Percentiles rank a stretch among this genome's conserved stretches.
These are phyloP conservation scores for Monilinia fructicola DNA, from an alignment of 2,329 filamentous ascomycete species.

Conservation along the genomic window DNA sequence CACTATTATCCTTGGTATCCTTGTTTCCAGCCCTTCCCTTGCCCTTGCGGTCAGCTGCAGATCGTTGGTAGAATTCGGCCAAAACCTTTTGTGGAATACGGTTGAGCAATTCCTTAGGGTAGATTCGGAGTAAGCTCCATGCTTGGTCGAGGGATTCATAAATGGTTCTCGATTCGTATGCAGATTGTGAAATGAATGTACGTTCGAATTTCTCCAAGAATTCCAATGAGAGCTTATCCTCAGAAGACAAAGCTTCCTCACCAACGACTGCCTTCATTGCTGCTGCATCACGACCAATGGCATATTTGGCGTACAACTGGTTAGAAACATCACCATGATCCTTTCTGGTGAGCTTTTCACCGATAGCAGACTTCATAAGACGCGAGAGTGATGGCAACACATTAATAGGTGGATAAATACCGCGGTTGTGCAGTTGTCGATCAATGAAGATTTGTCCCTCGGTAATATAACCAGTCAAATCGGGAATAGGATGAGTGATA, in stretches of 20 bases:
- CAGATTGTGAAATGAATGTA: conserved; percentile 86
- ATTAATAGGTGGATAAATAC: conserved; percentile 98
- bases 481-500: conserved; percentile 98
- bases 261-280: conserved; percentile 99
- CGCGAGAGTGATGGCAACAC: conserved; percentile 95
- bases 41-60: conserved; percentile 60
- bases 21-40: conserved; percentile 55
- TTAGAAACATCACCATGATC: conserved; percentile 99
- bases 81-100: conserved; percentile 83
- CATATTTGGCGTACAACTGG: conserved; percentile 99
- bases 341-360: conserved; percentile 92
- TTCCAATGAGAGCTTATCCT: conserved; percentile 96
- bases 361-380: conserved; percentile 99
- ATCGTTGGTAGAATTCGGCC: conserved; percentile 78
- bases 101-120: conserved; percentile 97
- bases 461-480: conserved; percentile 98
- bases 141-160: conserved; percentile 93
- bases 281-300: conserved; percentile 95
- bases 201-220: conserved; percentile 99
- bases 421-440: conserved; percentile 90
- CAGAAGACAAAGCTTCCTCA: conserved; percentile 90
- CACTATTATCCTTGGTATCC: conserved; percentile 44
- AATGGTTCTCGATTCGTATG: conserved; percentile 89
- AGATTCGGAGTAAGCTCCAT: conserved; percentile 95
- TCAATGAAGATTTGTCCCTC: conserved; percentile 99